Conservation (phyloP, 2,329 filamentous ascomycete genomes). For the Colletotrichum incanum region DNA sequence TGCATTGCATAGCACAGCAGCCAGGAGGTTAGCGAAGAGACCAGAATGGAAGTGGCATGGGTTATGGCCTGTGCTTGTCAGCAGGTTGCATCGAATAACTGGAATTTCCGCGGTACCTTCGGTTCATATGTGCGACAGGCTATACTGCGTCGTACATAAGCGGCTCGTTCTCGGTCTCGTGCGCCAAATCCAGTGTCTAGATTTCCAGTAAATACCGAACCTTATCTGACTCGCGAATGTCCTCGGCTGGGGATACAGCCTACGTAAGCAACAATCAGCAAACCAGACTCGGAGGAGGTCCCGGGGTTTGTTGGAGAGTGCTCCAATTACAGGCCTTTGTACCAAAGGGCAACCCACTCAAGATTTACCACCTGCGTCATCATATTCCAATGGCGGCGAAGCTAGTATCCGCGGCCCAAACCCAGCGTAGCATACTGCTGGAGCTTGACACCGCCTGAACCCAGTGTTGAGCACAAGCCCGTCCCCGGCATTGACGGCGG, state of each 20-base stretch:
- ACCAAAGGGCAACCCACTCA: slow-evolving; percentile 4
- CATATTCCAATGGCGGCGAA: background rate
- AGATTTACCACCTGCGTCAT: slow-evolving; percentile 28
- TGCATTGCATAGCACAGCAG: background rate
- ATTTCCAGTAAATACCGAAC: slow-evolving; percentile 7
- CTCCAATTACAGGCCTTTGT: slow-evolving; percentile 19
- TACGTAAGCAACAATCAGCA: background rate
- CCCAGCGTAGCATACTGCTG: background rate
- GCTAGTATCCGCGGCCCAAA: background rate
- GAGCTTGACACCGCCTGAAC: slow-evolving; percentile 9
- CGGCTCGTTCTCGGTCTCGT: background rate
- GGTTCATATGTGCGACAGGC: background rate
- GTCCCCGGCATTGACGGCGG: slow-evolving; percentile 19
- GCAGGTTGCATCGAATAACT: slow-evolving; percentile 25
- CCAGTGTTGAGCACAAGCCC: slow-evolving; percentile 1
- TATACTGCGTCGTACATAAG: slow-evolving; percentile 3
- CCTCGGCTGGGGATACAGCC: background rate
- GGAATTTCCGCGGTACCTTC: background rate
- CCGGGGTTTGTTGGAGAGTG: background rate
- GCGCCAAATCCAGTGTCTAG: background rate
- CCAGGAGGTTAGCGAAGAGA: background rate
- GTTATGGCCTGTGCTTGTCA: slow-evolving; percentile 2
- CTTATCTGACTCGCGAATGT: slow-evolving; percentile 29
- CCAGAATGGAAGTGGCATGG: background rate
- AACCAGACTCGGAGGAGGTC: background rate